Base-by-base conservation (phyloP, 257 asterid genomes). In the Knoxia roxburghii region DNA sequence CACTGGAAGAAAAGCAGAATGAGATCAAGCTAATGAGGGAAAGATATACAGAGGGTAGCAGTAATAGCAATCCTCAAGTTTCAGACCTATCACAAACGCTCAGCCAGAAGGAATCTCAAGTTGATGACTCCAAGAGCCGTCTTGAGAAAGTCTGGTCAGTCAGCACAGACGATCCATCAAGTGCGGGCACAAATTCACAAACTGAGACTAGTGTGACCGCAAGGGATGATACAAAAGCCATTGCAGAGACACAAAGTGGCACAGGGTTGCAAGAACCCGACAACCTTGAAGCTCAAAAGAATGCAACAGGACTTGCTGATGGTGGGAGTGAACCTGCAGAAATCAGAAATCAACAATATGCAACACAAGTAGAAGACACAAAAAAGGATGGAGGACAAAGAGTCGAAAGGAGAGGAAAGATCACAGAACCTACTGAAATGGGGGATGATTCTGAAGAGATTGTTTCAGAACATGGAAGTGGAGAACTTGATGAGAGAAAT, bases 1-100 rank as follows among this genome's bases (percentile, higher is more conserved):
- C 83, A 30, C 75, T 78, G 2, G 79, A 81, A 68, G 87, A 86
- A 66, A 86, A 79, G 75, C 86, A 86, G 72, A 79, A 73, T 29
- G 85, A 86, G 76, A 79, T 81, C 67, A 83, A 76, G 72, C 45
- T 64, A 51, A 72, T 80, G 66, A 76, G 65, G 72, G 80, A 75
- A 2, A 71, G 53, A 32, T 53, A 66, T n/a, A 46, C 26, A 41
- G 64, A 68, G 15, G 21, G 43, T 30, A 67, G 74, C 33, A 59
- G 68, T 15, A 69, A 76, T n/a, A n/a, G n/a, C 8, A 71, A 48
- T 37, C 78, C 75, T 73, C 84, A 62, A 70, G 67, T 77, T 27
- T 54, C 58, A 75, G 74, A 79, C 43, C 76, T 80, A 26, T 70
- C 82, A 18, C 75, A 81, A 46, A 69, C 45, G 29, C 24, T 75